A percentile compares a stretch with the other conserved stretches of the same genome.
Evolutionary conservation across 2,329 filamentous ascomycete species (phyloP).

Genomic region (Lojkania enalia): DNA sequence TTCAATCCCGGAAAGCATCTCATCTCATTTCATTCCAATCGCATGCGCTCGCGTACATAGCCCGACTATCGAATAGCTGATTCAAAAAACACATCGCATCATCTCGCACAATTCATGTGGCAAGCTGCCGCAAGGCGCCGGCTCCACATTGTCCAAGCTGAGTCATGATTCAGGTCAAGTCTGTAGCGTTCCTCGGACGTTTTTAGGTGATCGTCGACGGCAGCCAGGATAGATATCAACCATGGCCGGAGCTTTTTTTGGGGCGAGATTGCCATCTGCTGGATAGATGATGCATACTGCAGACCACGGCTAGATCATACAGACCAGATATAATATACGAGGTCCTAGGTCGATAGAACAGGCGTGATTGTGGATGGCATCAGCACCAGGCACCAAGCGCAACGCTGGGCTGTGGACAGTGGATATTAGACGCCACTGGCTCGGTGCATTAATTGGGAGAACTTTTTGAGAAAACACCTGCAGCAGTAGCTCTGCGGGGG

Average conservation of each 20-base stretch:
- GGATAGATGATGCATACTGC: constrained; percentile 13
- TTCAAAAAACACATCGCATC: constrained; percentile 13
- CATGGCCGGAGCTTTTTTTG: constrained; percentile 43
- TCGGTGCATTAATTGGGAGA: constrained; percentile 17
- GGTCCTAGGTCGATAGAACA: too few relatives aligned
- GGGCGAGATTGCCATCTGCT: constrained; percentile 22
- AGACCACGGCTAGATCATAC: constrained; percentile 11
- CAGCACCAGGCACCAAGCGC: constrained; percentile 4
- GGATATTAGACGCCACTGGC: constrained; percentile 30
- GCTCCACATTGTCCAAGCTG: constrained; percentile 33
- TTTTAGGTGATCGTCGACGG: constrained; percentile 42
- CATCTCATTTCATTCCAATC: too few relatives aligned
- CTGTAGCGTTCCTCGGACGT: constrained; percentile 37
- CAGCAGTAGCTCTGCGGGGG: constrained; percentile 18
- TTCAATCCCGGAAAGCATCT: too few relatives aligned
- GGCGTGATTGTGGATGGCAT: neutral
- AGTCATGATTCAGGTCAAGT: constrained; percentile 28
- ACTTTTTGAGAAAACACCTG: constrained; percentile 5
- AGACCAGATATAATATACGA: too few relatives aligned
- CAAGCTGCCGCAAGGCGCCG: constrained; percentile 27
- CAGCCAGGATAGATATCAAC: constrained; percentile 36
- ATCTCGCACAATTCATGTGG: constrained; percentile 27
- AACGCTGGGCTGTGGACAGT: neutral
- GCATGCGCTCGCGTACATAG: too few relatives aligned
- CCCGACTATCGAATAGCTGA: too few relatives aligned